Evolutionary conservation across 1,284 basidiomycete genomes (phyloP), one percentile per base, ranked within the genome.

Genomic region (Lignosus rhinocerotis): DNA sequence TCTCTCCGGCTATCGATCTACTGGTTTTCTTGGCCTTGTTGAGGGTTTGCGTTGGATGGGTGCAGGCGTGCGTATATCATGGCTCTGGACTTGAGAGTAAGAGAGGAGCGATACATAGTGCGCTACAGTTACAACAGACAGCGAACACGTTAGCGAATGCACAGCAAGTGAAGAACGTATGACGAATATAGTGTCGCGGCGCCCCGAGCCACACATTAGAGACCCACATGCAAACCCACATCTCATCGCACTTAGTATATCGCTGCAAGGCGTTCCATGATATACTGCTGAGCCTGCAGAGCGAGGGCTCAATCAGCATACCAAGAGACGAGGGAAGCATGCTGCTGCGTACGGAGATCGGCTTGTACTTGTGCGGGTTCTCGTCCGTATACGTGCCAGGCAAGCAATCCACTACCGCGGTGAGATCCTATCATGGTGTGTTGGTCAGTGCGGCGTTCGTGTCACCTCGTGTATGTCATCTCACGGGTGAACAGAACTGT

Each of bases 341-440:
- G 12, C 10, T 14, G 10, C 6, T 39, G 32, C 33, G 60, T 70
- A 75, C 74, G 8, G 73, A 71, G 45, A 78, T 76, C 2, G 78
- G 75, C 38, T 74, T 70, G 58, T 80, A 79, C 60, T 75, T 76
- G 64, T 76, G 77, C 5, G 77, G 76, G 6, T 66, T 68, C 43
- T 70, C 68, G 16, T 72, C 73, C 0, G 75, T 77, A 72, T 75
- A 83, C 3, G 82, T 84, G 7, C 80, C 80, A 0, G 82, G 82
- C n/a, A 84, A 70, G 53, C 76, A 77, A 52, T 82, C 80, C 3
- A 84, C 75, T 2, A 80, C 69, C 11, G 70, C 74, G 14, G 71
- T 65, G 44, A 73, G 69, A 61, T 83, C 76, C 78, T 81, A 25
- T 12, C 4, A 32, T 46, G 9, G 36, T n/a, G 21, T 16, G n/a